Conservation (phyloP, 441 rosid species). For the Iberis amara region DNA sequence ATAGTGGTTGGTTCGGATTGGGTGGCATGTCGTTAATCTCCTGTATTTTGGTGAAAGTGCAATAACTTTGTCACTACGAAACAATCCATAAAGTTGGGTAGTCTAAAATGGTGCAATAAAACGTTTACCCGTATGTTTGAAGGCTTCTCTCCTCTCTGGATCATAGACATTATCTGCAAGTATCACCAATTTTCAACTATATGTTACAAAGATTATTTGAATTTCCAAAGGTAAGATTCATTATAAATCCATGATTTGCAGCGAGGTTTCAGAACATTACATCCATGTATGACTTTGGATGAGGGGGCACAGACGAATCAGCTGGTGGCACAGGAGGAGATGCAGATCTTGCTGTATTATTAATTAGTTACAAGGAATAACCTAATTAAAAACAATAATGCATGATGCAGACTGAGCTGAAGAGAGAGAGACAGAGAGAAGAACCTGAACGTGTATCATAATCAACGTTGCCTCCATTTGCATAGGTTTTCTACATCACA, state of each 20-base stretch:
- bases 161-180: slow-evolving; percentile 86
- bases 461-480: slow-evolving; percentile 55
- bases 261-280: slow-evolving; percentile 32
- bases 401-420: slow-evolving; percentile 9
- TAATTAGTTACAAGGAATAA: slow-evolving; percentile 8
- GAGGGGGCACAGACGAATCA: slow-evolving; percentile 64
- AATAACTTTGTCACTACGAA: background rate
- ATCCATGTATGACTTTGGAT: slow-evolving; percentile 90
- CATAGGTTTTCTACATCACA: slow-evolving; percentile 38
- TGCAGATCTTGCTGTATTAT: slow-evolving; percentile 55
- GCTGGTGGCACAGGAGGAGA: slow-evolving; percentile 50
- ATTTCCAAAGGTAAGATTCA: background rate
- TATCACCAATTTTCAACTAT: slow-evolving; percentile 5
- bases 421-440: slow-evolving; percentile 14
- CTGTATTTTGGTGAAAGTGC: slow-evolving; percentile 31
- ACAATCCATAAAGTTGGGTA: background rate
- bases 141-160: slow-evolving; percentile 94
- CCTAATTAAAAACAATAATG: slow-evolving; percentile 6
- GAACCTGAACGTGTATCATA: slow-evolving; percentile 55
- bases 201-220: background rate
- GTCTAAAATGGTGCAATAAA: slow-evolving; percentile 16
- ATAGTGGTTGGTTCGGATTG: slow-evolving; percentile 65
- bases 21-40: slow-evolving; percentile 90
- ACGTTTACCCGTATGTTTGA: slow-evolving; percentile 69
- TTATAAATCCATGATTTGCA: slow-evolving; percentile 7